Conservation (phyloP, 2,329 filamentous ascomycete genomes). For the Penicillium sp. region DNA sequence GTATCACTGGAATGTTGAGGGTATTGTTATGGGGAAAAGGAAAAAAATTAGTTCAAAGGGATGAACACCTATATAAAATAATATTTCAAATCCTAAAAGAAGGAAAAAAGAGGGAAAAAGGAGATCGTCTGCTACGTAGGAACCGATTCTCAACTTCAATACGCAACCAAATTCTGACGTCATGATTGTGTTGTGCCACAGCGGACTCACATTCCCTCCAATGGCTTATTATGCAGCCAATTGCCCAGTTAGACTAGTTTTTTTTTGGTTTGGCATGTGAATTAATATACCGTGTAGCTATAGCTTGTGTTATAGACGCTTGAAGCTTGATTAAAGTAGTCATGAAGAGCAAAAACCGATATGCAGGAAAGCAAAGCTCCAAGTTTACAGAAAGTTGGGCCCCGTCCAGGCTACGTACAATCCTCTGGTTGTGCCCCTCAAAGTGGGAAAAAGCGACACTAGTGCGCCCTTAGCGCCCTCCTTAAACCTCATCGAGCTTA, state of each 20-base stretch:
- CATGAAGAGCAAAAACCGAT: neutral
- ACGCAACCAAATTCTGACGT: constrained; percentile 14
- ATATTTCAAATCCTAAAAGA: neutral
- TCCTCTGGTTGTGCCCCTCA: constrained; percentile 1
- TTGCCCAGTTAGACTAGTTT: neutral
- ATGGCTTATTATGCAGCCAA: neutral
- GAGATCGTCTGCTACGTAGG: neutral
- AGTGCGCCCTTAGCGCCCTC: constrained; percentile 2
- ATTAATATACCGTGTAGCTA: neutral
- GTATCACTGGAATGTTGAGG: constrained; percentile 28
- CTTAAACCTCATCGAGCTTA: constrained; percentile 12
- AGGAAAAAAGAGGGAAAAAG: neutral
- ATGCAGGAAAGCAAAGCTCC: neutral
- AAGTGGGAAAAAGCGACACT: constrained; percentile 1
- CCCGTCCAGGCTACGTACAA: constrained; percentile 8
- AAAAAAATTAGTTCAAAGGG: neutral
- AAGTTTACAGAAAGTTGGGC: neutral
- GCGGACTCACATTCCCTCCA: constrained; percentile 9
- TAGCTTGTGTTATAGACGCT: neutral
- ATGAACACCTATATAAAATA: neutral
- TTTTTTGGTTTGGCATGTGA: neutral
- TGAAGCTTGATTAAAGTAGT: too few species aligned
- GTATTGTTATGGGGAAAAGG: constrained; percentile 8
- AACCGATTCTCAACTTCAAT: neutral
- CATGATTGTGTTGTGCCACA: constrained; percentile 7